Evolutionary conservation across 306 rosid genomes (phyloP).

Genomic region (Glycine latifolia): DNA sequence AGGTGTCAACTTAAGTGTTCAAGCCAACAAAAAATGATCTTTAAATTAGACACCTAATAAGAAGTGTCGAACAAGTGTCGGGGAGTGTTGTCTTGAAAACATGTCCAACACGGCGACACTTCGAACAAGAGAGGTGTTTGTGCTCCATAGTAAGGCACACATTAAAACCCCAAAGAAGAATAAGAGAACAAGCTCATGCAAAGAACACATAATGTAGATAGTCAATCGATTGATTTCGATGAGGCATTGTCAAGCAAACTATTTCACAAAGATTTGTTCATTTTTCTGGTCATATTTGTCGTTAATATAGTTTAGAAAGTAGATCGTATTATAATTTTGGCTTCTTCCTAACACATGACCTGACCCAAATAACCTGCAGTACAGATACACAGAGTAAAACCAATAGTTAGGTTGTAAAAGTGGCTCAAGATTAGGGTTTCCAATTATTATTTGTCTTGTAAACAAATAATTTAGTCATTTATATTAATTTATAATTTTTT

Average conservation of each 20-base stretch:
- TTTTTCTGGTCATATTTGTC: background rate
- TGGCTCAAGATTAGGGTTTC: background rate
- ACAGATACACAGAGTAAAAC: background rate
- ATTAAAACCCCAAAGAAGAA: slow-evolving; percentile 5
- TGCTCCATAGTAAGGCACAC: background rate
- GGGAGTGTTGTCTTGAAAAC: too few relatives aligned
- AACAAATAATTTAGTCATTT: too few relatives aligned
- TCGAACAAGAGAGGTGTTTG: too few relatives aligned
- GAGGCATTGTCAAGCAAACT: slow-evolving; percentile 11
- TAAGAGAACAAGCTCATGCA: background rate
- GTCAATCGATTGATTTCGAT: background rate
- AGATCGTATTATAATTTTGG: background rate
- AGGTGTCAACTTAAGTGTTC: too few relatives aligned
- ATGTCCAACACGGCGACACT: too few relatives aligned
- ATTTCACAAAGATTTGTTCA: background rate
- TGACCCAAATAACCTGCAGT: background rate
- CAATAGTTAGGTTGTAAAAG: background rate
- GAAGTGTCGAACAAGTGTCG: too few relatives aligned
- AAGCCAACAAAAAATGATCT: too few relatives aligned
- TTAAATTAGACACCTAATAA: too few relatives aligned
- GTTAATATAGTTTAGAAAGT: background rate
- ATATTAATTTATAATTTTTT: too few relatives aligned
- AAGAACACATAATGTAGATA: background rate
- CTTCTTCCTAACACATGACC: background rate
- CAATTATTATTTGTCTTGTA: too few relatives aligned